A percentile compares a stretch with the other conserved stretches of the same genome.
phyloP scores from a whole-genome alignment of 768 basidiomycete species.

The Tulasnella sp. region DNA sequence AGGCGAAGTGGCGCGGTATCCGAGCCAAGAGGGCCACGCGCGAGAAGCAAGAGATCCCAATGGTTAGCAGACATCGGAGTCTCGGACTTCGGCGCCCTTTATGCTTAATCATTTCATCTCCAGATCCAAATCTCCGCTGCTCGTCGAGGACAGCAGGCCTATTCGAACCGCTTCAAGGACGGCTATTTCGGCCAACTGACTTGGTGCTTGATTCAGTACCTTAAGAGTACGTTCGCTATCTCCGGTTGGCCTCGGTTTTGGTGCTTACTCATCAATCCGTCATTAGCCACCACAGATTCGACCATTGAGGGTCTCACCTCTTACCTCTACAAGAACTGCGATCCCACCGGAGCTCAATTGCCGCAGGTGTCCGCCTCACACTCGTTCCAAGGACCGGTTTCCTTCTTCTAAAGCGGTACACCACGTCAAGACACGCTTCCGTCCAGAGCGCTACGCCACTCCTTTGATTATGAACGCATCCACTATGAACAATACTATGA shows the following conservation, averaged over 20 bases:
- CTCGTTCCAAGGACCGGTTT: not conserved
- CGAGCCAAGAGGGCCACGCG: too few relatives aligned
- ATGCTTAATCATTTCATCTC: not conserved
- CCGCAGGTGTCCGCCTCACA: not conserved
- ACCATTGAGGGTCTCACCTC: not conserved
- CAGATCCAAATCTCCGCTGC: not conserved
- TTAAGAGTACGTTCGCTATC: not conserved
- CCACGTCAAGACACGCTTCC: not conserved
- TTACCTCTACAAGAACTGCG: not conserved
- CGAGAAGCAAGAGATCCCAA: too few relatives aligned
- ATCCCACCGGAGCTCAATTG: not conserved
- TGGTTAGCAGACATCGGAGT: too few relatives aligned
- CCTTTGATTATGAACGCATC: not conserved
- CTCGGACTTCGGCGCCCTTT: not conserved
- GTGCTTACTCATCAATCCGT: not conserved
- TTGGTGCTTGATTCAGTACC: not conserved
- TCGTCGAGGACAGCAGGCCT: not conserved
- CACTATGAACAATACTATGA: not conserved
- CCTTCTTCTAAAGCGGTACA: not conserved
- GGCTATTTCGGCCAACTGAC: not conserved
- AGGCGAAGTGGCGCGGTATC: too few relatives aligned
- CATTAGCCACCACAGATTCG: not conserved
- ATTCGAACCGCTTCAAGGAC: not conserved
- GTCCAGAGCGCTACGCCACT: not conserved
- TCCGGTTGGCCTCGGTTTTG: not conserved